A percentile compares a stretch with the other conserved stretches of the same genome.
These are phyloP conservation scores for Excoecaria cochinchinensis DNA, from an alignment of 345 rosid species.

Conservation along the genomic window DNA sequence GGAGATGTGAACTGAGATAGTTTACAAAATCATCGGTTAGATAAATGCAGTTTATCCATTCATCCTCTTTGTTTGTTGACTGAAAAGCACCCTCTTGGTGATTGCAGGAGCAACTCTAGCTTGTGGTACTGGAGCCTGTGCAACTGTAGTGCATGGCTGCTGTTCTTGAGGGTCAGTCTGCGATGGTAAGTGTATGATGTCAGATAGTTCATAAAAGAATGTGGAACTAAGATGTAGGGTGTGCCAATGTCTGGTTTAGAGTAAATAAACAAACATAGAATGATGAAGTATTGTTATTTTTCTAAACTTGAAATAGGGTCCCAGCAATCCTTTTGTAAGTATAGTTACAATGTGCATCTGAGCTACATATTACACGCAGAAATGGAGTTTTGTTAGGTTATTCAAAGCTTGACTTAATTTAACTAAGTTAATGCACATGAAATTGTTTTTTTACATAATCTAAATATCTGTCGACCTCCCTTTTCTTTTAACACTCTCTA, in stretches of 20 bases:
- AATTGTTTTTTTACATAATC: too few relatives aligned
- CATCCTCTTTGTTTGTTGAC: neutral
- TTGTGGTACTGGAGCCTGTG: slow-evolving; percentile 99
- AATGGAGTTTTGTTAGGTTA: too few relatives aligned
- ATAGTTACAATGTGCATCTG: too few relatives aligned
- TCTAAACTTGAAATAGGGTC: too few relatives aligned
- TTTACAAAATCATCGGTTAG: neutral
- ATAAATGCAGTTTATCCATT: neutral
- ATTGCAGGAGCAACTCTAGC: slow-evolving; percentile 87
- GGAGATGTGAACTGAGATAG: too few relatives aligned
- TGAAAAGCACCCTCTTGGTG: neutral
- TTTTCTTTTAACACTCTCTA: too few relatives aligned
- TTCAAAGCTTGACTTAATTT: too few relatives aligned
- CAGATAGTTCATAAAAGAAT: neutral
- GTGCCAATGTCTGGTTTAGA: neutral
- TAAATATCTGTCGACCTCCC: too few relatives aligned
- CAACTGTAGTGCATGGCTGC: slow-evolving; percentile 97
- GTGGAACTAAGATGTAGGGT: neutral
- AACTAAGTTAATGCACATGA: too few relatives aligned
- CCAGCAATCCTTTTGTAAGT: too few relatives aligned
- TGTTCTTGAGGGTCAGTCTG: slow-evolving; percentile 82
- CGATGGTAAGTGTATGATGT: slow-evolving; percentile 58
- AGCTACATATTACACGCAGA: too few relatives aligned
- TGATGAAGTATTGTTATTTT: neutral
- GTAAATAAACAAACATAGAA: neutral